Evolutionary conservation across 305 asterid genomes (phyloP), one percentile per base, ranked within the genome.

Genomic region (Ajuga reptans): DNA sequence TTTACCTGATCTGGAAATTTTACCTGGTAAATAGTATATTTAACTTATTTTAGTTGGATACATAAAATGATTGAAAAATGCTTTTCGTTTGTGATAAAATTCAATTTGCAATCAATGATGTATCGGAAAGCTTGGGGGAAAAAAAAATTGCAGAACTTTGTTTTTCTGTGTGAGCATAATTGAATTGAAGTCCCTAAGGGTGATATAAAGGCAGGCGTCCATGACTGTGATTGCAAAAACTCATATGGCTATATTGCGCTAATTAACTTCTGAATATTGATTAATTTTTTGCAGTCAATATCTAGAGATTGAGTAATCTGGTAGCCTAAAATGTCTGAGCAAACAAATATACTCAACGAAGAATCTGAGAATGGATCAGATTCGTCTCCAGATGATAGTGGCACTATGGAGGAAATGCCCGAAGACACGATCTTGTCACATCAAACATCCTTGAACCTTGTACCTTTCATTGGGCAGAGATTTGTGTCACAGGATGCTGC

Each of bases 401-500:
- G 82, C 59, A 79, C 84, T n/a, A 76, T 83, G 64, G 90, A 85
- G 76, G 87, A 85, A 76, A 71, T 75, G 59, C 85, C 91, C 5
- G 89, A 82, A 69, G 85, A 79, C 73, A 71, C 85, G 24, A 84
- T 84, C 70, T 78, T 86, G 73, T 80, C 84, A 10, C 54, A 75
- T 29, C 87, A 82, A 64, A 80, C 89, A 14, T 78, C 86, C 3
- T 79, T 80, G 64, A 85, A 83, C 72, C 86, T 85, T 5, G 68
- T 83, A n/a, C 94, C 90, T 9, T 83, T 82, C 78, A 80, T 85
- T 21, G 89, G 91, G 9, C 89, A 87, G 75, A 81, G 86, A 46
- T 87, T 85, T 75, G 73, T 85, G 29, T 83, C 94, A 4, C 94
- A 87, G 49, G 89, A 87, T 54, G 89, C 86, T 16, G 89, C 94